Conservation (phyloP, 192 early-diverging fungal species). For the Gigaspora rosea region DNA sequence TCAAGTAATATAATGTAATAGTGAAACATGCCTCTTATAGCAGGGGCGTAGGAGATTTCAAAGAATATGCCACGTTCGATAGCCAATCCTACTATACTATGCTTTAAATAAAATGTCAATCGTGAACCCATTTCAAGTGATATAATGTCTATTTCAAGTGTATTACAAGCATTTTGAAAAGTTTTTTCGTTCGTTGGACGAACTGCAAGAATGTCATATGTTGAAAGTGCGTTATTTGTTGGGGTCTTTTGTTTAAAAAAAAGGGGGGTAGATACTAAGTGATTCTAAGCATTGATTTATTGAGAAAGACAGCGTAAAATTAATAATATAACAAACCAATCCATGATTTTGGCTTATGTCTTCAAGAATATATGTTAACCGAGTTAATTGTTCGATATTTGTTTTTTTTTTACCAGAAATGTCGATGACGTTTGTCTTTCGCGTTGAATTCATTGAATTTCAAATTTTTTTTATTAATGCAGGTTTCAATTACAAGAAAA, state of each 20-base stretch:
- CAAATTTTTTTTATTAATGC: too few relatives aligned
- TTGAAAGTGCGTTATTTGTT: slow-evolving; percentile 35
- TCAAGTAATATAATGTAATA: neutral
- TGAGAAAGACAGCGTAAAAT: slow-evolving; percentile 1
- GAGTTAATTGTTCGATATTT: slow-evolving; percentile 52
- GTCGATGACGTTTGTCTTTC: too few relatives aligned
- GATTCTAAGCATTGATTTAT: neutral
- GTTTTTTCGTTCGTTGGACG: slow-evolving; percentile 71
- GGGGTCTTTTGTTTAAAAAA: slow-evolving; percentile 36
- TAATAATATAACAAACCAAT: slow-evolving; percentile 43
- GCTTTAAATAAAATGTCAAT: slow-evolving; percentile 69
- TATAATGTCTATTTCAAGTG: slow-evolving; percentile 80
- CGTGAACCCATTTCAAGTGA: slow-evolving; percentile 67
- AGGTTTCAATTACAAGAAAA: too few relatives aligned
- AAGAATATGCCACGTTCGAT: slow-evolving; percentile 77
- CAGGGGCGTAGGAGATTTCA: slow-evolving; percentile 72
- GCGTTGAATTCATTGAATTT: too few relatives aligned
- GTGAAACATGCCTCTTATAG: slow-evolving; percentile 58
- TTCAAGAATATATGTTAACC: slow-evolving; percentile 61
- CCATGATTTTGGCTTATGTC: slow-evolving; percentile 59
- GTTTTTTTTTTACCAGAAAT: slow-evolving; percentile 5
- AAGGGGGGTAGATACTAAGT: neutral
- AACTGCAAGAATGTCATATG: slow-evolving; percentile 74
- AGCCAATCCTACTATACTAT: slow-evolving; percentile 64
- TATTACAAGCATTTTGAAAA: slow-evolving; percentile 67